Base-by-base conservation (phyloP, 148 eudicot species). In the Amaranthus hypochondriacus region DNA sequence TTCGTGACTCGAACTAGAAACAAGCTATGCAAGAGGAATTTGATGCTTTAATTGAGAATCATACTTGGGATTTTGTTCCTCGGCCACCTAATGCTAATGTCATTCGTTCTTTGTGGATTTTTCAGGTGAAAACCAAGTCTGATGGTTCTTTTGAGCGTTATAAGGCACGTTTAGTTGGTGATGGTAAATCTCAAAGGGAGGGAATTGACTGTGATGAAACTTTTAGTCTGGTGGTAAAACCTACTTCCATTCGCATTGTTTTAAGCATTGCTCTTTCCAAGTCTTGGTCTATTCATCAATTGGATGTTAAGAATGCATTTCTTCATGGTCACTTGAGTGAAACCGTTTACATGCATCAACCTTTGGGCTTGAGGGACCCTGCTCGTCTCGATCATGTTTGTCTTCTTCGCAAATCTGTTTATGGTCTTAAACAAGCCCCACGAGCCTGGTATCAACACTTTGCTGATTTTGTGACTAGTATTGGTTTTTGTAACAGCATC, bases 341-440 rank as follows among this genome's bases (percentile, higher is more conserved):
- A 62, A 62, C 48, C 0, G 48, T 62, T 3, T 62, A 28, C 9
- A 28, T 62, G 66, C 48, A 28, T 42, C 48, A 62, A 39, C 66
- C 66, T 6, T 4, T 42, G 0, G 48, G 58, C 0, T 56, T 56
- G 3, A 1, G 10, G 0, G 12, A 56, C 9, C 46, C 66, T 9
- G 0, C 15, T 5, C 10, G 10, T 0, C 66, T 48, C 1, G 43
- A 28, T 28, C 66, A 62, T 62, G 66, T 62, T 0, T 62, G 66
- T 62, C 48, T 28, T 42, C 48, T 62, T 28, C 66, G 66, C 0
- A 62, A 62, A 48, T 62, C 66, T 2, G 0, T 39, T 55, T 71
- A 62, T 62, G 66, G 66, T 5, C 66, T 62, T 42, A 62, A 62
- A 42, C 48, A 62, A 69, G 66, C 66, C 0, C 66, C 49, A 4